Evolutionary conservation across 2,329 filamentous ascomycete species (phyloP).

Genomic region (Fusarium mexicanum): DNA sequence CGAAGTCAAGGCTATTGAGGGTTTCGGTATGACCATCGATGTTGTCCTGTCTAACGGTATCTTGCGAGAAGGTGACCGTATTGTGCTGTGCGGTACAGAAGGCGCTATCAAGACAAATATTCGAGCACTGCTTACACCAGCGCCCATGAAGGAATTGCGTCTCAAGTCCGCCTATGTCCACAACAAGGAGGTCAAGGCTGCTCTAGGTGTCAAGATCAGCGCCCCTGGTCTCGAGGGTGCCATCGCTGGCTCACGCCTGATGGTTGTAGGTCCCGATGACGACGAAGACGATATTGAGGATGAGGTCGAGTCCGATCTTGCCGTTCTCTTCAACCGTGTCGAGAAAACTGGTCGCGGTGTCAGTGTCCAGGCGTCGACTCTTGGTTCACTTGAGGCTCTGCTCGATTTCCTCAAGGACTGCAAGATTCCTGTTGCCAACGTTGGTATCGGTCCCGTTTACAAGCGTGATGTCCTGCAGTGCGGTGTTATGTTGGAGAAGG

Average conservation of each 20-base stretch:
- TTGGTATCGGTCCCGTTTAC: constrained; percentile 96
- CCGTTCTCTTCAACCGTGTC: constrained; percentile 89
- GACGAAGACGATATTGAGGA: constrained; percentile 97
- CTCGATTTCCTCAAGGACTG: constrained; percentile 95
- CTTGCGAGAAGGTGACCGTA: constrained; percentile 90
- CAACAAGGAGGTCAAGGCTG: constrained; percentile 99
- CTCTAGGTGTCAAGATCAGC: constrained; percentile 98
- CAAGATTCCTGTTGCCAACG: constrained; percentile 98
- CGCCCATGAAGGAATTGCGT: constrained; percentile 90
- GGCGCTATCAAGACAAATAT: constrained; percentile 96
- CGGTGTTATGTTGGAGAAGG: constrained; percentile 96
- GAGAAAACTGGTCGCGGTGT: constrained; percentile 94
- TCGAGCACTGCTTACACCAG: constrained; percentile 90
- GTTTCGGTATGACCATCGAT: constrained; percentile 98
- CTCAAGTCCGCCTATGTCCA: constrained; percentile 97
- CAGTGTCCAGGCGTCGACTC: constrained; percentile 94
- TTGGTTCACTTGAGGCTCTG: constrained; percentile 94
- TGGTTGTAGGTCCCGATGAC: constrained; percentile 93
- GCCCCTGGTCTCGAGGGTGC: constrained; percentile 95
- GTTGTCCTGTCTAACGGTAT: constrained; percentile 97
- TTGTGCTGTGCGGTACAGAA: constrained; percentile 96
- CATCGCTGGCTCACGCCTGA: constrained; percentile 92
- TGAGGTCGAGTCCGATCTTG: constrained; percentile 94
- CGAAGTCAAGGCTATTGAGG: constrained; percentile 99
- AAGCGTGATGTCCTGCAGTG: constrained; percentile 97